Percentiles rank a stretch among this genome's conserved stretches.
These are phyloP conservation scores for Leptodontidium sp. DNA, from an alignment of 2,329 filamentous ascomycete genomes.

Conservation along the genomic window DNA sequence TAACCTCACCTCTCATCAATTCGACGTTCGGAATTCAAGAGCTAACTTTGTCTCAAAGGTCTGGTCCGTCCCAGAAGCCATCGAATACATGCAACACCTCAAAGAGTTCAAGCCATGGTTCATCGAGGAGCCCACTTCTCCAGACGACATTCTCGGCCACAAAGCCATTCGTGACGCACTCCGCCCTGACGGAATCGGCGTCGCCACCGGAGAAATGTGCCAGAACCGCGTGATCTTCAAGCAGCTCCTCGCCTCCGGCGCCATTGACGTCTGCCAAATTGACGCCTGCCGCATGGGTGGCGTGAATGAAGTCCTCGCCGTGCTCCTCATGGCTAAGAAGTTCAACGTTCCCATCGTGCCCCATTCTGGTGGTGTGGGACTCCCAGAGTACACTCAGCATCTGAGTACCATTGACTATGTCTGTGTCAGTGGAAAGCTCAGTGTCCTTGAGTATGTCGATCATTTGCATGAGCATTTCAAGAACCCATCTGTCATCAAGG, in stretches of 20 bases:
- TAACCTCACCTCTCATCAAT: not conserved
- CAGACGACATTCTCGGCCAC: constrained; percentile 90
- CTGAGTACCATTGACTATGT: constrained; percentile 93
- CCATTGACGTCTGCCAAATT: constrained; percentile 88
- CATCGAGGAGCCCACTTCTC: constrained; percentile 92
- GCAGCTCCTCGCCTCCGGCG: constrained; percentile 81
- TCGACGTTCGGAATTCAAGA: not conserved
- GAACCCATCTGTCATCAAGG: constrained; percentile 79
- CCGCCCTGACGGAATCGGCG: constrained; percentile 76
- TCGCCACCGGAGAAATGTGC: constrained; percentile 94
- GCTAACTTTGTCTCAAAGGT: constrained; percentile 52
- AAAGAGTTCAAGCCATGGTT: constrained; percentile 90
- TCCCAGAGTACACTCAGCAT: constrained; percentile 95
- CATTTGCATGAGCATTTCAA: constrained; percentile 94
- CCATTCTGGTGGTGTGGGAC: constrained; percentile 86
- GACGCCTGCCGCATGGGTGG: constrained; percentile 90
- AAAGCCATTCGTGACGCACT: constrained; percentile 85
- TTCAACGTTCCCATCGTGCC: constrained; percentile 84
- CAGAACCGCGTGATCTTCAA: constrained; percentile 96
- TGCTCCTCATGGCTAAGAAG: constrained; percentile 80
- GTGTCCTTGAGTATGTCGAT: constrained; percentile 89
- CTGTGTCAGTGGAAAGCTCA: constrained; percentile 80
- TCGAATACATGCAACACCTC: constrained; percentile 84
- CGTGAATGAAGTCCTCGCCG: constrained; percentile 92
- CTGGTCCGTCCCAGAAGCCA: constrained; percentile 90